Base-by-base conservation (phyloP, 2,329 filamentous ascomycete genomes). In the Trichoderma asperellum region DNA sequence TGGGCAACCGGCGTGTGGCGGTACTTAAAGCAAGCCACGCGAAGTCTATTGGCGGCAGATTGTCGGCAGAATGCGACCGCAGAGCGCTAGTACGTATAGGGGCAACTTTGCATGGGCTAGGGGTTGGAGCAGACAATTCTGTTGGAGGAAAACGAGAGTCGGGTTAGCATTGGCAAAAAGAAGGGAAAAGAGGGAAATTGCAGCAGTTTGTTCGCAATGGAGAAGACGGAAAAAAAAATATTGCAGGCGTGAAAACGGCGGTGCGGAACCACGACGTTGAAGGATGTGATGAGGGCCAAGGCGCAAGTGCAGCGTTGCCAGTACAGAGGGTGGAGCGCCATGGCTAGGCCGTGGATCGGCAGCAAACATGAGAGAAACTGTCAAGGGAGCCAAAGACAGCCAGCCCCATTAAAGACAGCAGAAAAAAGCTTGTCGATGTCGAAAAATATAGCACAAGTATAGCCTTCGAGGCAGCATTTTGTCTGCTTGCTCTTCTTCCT, bases 21-120 rank as follows among this genome's bases (percentile, higher is more conserved):
- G 66, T 70, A 77, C 75, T 71, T 76, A 60, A 34, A 47, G 58
- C 49, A 55, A 58, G 56, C 58, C 62, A 62, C 56, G 56, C 47
- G 43, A 49, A 16, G 35, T 32, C 32, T 53, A 32, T 40, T 43
- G 52, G 59, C 68, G 68, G 68, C 18, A 53, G 64, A 70, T 61
- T 70, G 37, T 70, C 64, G 68, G 68, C 63, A 34, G 58, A 40
- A 29, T 21, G 34, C 32, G 37, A 29, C 37, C 37, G 64, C 58
- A 59, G 56, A 62, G 49, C 68, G 57, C 68, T 70, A 70, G 68
- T 68, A 68, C 63, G 29, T 29, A 70, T 62, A 16, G 12, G 37
- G 63, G 24, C 64, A 70, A 62, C 35, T 14, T 59, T 69, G 59
- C 65, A 70, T 60, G 69, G 65, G 47, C 57, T 61, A 53, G 56